Conservation (phyloP, 78 protist genomes). For the slime mould (Dictyostelium discoideum) region DNA sequence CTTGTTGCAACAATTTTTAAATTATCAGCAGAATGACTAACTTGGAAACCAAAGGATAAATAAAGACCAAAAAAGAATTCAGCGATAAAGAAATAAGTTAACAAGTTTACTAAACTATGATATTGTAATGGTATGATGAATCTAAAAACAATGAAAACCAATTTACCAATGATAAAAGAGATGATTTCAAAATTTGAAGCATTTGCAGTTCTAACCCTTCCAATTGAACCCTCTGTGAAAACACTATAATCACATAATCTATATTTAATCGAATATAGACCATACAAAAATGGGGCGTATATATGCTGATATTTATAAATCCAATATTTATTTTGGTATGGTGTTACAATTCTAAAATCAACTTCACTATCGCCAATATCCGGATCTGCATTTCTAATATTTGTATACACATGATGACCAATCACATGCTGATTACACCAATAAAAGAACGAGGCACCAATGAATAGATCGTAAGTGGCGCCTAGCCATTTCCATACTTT, state of each 20-base stretch:
- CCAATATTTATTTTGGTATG: slow-evolving; percentile 25
- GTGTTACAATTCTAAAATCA: slow-evolving; percentile 62
- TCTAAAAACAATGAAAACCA: slow-evolving; percentile 11
- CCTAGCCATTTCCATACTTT: slow-evolving; percentile 17
- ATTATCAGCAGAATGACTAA: slow-evolving; percentile 48
- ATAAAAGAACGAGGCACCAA: slow-evolving; percentile 29
- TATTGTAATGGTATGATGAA: slow-evolving; percentile 18
- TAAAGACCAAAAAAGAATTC: slow-evolving; percentile 45
- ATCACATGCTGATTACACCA: slow-evolving; percentile 75
- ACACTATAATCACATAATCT: slow-evolving; percentile 40
- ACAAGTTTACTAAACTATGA: background rate
- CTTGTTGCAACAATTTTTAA: slow-evolving; percentile 30
- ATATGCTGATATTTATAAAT: slow-evolving; percentile 37
- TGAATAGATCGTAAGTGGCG: slow-evolving; percentile 29
- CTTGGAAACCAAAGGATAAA: slow-evolving; percentile 67
- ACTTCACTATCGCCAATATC: slow-evolving; percentile 59
- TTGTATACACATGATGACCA: slow-evolving; percentile 78
- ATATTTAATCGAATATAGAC: slow-evolving; percentile 41
- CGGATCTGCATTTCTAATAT: slow-evolving; percentile 61
- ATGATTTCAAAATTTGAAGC: slow-evolving; percentile 9
- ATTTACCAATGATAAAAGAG: slow-evolving; percentile 3
- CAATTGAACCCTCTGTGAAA: background rate
- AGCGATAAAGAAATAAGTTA: slow-evolving; percentile 10
- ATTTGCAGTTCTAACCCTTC: background rate
- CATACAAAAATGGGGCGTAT: slow-evolving; percentile 74